Conservation (phyloP, 2,329 filamentous ascomycete species). For the Didymosphaeria variabile region DNA sequence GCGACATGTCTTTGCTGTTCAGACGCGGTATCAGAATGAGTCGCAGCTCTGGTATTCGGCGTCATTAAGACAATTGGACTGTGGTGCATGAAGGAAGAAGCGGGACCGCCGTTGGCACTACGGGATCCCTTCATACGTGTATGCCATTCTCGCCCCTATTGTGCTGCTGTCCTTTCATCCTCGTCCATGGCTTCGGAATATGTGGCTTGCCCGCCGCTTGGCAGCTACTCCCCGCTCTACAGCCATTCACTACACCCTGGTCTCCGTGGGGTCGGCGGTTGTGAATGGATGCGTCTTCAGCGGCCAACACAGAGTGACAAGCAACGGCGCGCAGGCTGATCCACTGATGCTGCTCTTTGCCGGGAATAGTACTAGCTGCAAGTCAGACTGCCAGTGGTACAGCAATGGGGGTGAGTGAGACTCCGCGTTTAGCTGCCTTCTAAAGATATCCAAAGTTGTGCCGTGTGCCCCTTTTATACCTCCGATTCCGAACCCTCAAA, state of each 20-base stretch:
- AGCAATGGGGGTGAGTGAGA: slow-evolving; percentile 9
- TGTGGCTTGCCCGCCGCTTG: slow-evolving; percentile 15
- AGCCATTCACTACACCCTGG: not conserved
- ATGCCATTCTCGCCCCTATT: not conserved
- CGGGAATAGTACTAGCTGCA: slow-evolving; percentile 9
- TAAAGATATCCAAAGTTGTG: not conserved
- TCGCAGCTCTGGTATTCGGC: not conserved
- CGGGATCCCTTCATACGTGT: not conserved
- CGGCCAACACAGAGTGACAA: slow-evolving; percentile 5
- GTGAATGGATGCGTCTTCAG: not conserved
- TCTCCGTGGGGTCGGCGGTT: slow-evolving; percentile 8
- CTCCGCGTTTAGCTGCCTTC: not conserved
- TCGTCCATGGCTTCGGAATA: not conserved
- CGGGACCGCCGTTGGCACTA: not conserved
- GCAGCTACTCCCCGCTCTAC: slow-evolving; percentile 3
- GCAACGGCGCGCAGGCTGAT: not conserved
- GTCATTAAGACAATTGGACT: not conserved
- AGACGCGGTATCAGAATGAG: not conserved
- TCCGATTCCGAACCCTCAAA: slow-evolving; percentile 1
- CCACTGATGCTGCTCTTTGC: slow-evolving; percentile 13
- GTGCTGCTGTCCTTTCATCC: not conserved
- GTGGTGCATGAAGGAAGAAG: not conserved
- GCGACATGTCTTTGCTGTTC: not conserved
- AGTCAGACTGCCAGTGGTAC: slow-evolving; percentile 6
- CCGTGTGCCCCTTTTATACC: slow-evolving; percentile 4